Conservation (phyloP, 768 basidiomycete genomes). For the Steccherinum ochraceum region DNA sequence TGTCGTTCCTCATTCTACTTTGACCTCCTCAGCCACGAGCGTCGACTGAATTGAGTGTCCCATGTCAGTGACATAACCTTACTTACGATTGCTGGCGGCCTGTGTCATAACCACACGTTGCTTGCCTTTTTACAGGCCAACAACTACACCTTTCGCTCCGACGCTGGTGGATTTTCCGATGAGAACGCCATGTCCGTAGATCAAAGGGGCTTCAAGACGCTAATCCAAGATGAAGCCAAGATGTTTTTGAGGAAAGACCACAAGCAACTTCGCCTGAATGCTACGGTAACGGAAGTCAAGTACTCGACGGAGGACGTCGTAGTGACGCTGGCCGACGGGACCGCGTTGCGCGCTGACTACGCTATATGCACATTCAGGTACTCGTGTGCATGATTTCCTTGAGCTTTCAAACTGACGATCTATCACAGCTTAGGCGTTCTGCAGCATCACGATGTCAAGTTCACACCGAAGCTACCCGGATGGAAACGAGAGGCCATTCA, state of each 20-base stretch:
- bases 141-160: conserved; percentile 50
- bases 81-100: neutral
- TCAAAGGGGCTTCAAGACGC: conserved; percentile 53
- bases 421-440: conserved; percentile 54
- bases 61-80: too few species aligned
- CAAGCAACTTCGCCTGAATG: conserved; percentile 40
- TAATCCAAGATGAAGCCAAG: conserved; percentile 51
- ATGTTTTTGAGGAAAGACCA: conserved; percentile 39
- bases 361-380: conserved; percentile 52
- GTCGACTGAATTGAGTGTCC: too few species aligned
- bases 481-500: conserved; percentile 61
- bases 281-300: conserved; percentile 41
- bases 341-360: conserved; percentile 43
- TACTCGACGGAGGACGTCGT: conserved; percentile 40
- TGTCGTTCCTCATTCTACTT: too few species aligned
- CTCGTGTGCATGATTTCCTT: neutral
- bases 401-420: neutral
- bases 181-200: conserved; percentile 50
- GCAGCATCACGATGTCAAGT: conserved; percentile 54
- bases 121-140: conserved; percentile 39
- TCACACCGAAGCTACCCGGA: conserved; percentile 45
- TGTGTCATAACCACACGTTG: conserved; percentile 9
- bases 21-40: too few species aligned
- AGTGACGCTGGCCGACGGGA: conserved; percentile 40
- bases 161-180: conserved; percentile 52